Percentiles rank a stretch among this genome's conserved stretches.
Evolutionary conservation across 306 rosid species (phyloP).

Genomic region (Cicer chorassanicum): DNA sequence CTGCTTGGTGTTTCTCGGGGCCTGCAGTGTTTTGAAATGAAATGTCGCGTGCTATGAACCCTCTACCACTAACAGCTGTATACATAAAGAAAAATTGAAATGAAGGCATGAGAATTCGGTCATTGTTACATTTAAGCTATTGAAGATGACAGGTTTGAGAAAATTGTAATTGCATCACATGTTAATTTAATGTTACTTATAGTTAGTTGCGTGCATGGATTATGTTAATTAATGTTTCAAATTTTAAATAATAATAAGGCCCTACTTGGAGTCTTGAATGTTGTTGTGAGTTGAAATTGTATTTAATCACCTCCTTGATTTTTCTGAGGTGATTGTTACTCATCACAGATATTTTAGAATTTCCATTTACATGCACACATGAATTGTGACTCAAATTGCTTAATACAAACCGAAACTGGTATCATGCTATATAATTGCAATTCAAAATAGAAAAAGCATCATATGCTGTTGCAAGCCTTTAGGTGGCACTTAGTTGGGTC

Average conservation of each 20-base stretch:
- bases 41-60: slow-evolving; percentile 81
- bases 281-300: background rate
- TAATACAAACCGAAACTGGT: background rate
- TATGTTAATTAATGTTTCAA: slow-evolving; percentile 11
- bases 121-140: background rate
- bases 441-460: slow-evolving; percentile 7
- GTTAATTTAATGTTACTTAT: slow-evolving; percentile 32
- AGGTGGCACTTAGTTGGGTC: background rate
- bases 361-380: background rate
- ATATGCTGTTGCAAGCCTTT: background rate
- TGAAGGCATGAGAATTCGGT: background rate
- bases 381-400: background rate
- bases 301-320: background rate
- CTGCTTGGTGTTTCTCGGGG: slow-evolving; percentile 83
- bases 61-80: slow-evolving; percentile 86
- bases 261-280: slow-evolving; percentile 12
- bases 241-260: background rate
- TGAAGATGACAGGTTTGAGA: background rate
- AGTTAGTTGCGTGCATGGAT: slow-evolving; percentile 16
- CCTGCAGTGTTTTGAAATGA: slow-evolving; percentile 87
- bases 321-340: slow-evolving; percentile 17
- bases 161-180: slow-evolving; percentile 16
- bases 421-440: background rate
- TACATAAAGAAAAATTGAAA: background rate
- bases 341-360: slow-evolving; percentile 6